Evolutionary conservation across 139 green algal species (phyloP), one percentile per base, ranked within the genome.

Genomic region (Chlorella sp.): DNA sequence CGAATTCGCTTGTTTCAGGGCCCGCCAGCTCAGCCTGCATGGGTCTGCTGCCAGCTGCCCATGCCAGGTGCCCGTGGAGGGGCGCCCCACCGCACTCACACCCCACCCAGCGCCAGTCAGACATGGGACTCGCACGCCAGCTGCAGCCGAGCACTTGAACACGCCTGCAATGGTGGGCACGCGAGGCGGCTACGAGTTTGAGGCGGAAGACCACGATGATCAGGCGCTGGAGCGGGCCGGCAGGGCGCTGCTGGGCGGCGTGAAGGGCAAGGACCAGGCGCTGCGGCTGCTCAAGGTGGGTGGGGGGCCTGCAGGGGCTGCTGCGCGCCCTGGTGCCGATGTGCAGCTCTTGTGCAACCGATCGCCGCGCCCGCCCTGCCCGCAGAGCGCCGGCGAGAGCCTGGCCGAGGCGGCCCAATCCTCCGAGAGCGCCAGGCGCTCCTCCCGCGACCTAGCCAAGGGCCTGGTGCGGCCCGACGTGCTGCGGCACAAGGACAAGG

Each of bases 401-500:
- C 85, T 96, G 19, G 87, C 93, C 58, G 78, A 84, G 41, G 67
- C 82, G 26, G 76, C 86, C 1, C 93, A 96, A 56, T 86, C 86
- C 7, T 86, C 90, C 26, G 73, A 87, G 14, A 76, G 54, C 0
- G 79, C 90, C 20, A 91, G 83, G 43, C 56, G 73, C 30, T 86
- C 86, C 6, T 58, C 51, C 16, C 80, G 60, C 9, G 86, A 90
- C 32, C 46, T 94, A 30, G 64, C 56, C 46, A 79, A 85, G 20
- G 82, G 81, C 19, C 69, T 93, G 40, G 86, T 73, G 36, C 38
- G 80, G 19, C 85, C 78, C 14, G 32, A 78, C 2, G 44, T 93
- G 22, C 44, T 92, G 46, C 44, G 79, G 32, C 89, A 92, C 81
- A 91, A 83, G 74, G 82, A 94, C 88, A 93, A 92, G 87, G 90